phyloP scores from a whole-genome alignment of 202 grass and related monocot species.

The Setaria viridis region DNA sequence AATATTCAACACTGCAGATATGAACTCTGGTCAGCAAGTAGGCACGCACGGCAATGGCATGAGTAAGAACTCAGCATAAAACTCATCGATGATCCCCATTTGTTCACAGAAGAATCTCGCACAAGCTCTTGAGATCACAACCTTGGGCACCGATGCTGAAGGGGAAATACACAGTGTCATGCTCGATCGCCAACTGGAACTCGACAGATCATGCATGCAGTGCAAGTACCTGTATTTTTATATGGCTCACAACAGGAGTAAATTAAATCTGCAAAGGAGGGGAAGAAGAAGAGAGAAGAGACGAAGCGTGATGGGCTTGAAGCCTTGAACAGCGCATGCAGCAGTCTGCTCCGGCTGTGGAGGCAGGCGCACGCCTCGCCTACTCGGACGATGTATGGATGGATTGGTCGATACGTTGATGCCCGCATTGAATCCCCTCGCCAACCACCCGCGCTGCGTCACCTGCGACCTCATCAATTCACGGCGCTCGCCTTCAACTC shows the following conservation, averaged over 20 bases:
- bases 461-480: conserved; percentile 51
- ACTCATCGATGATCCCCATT: not conserved
- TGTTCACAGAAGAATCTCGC: not conserved
- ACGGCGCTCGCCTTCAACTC: conserved; percentile 46
- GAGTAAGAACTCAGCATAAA: not conserved
- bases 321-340: not conserved
- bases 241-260: not conserved
- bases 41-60: not conserved
- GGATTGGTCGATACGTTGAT: conserved; percentile 14
- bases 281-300: not conserved
- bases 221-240: not conserved
- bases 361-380: conserved; percentile 14
- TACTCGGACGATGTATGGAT: not conserved
- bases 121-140: not conserved
- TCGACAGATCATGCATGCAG: not conserved
- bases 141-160: not conserved
- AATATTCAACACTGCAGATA: not conserved
- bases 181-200: not conserved
- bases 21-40: not conserved
- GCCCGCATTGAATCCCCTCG: conserved; percentile 48
- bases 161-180: not conserved
- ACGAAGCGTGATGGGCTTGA: not conserved
- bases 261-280: too few relatives aligned
- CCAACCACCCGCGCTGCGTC: conserved; percentile 47
- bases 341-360: not conserved